Evolutionary conservation across 805 yeast genomes (phyloP), one percentile per base, ranked within the genome.

Genomic region (Pichia occidentalis): DNA sequence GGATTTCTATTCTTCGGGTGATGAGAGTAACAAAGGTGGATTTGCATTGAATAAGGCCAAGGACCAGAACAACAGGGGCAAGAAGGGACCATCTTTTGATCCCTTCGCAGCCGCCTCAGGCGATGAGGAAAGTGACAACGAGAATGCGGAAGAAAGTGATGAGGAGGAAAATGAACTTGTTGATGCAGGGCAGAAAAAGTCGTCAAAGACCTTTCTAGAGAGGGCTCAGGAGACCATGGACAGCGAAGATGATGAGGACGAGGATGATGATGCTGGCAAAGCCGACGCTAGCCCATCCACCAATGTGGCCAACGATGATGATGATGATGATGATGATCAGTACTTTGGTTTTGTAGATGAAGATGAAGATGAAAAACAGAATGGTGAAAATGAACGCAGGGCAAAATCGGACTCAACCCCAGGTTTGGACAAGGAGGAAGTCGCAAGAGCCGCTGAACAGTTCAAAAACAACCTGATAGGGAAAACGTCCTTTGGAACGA

Each of bases 401-500:
- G 47, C 46, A 9, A 54, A 21, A 14, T 10, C 10, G 9, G 12
- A 23, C 9, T 12, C 9, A 4, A n/a, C 7, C 18, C 22, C 18
- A n/a, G 13, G 10, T 9, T n/a, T 28, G 10, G 40, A 43, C 4
- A 25, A 45, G 5, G 51, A 47, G 7, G 52, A 45, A 2, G 46
- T 39, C 10, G 57, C 45, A n/a, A 55, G 37, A 14, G 31, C 32
- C 7, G 51, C 36, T 3, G 49, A 44, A 4, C 29, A 31, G 19
- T 20, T 48, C n/a, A 49, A 54, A 16, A 47, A 49, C 13, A 37
- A 47, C 19, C 39, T 42, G 13, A 28, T 27, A 11, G 47, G 43
- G 17, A 42, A 32, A 29, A 40, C 47, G 53, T 67, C 50, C 42
- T 53, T 34, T 53, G 57, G 32, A 51, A 61, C 42, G 21, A 63